Evolutionary conservation across 371 early-diverging fungal species (phyloP).

Genomic region (Blakeslea trispora): DNA sequence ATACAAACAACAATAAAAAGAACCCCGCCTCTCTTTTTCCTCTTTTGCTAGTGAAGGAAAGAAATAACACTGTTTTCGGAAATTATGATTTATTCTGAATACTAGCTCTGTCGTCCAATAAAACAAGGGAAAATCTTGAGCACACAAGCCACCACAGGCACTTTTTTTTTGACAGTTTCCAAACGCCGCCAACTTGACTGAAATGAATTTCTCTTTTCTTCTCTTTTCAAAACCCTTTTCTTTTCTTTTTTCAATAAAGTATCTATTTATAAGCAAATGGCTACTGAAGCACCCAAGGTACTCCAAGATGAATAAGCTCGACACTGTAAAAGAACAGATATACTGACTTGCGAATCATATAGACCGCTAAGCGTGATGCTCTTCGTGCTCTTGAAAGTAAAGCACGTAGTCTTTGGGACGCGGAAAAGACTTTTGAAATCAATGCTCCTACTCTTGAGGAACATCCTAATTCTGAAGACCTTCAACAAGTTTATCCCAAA

Average conservation of each 20-base stretch:
- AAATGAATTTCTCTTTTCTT: not conserved
- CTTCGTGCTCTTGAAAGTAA: conserved; percentile 78
- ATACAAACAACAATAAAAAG: no score
- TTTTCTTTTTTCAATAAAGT: no score
- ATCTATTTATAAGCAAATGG: conserved; percentile 13
- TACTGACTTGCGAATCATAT: not conserved
- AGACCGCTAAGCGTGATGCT: conserved; percentile 85
- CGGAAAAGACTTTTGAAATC: conserved; percentile 76
- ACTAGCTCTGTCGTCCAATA: conserved; percentile 6
- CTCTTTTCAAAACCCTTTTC: conserved; percentile 2
- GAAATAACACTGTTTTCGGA: no score
- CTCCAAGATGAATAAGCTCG: not conserved
- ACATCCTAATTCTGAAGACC: conserved; percentile 48
- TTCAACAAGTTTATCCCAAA: conserved; percentile 80
- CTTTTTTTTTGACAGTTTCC: conserved; percentile 10
- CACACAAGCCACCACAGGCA: conserved; percentile 18
- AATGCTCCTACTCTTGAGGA: conserved; percentile 83
- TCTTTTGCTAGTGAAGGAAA: no score
- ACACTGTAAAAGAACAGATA: not conserved
- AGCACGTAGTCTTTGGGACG: conserved; percentile 85
- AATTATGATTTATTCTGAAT: no score
- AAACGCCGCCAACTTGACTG: conserved; percentile 1
- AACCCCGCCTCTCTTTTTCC: no score
- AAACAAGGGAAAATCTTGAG: conserved; percentile 3
- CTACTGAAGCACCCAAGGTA: conserved; percentile 40